These are phyloP conservation scores for Leishmania lainsoni DNA, from an alignment of 208 protist genomes.

Conservation along the genomic window DNA sequence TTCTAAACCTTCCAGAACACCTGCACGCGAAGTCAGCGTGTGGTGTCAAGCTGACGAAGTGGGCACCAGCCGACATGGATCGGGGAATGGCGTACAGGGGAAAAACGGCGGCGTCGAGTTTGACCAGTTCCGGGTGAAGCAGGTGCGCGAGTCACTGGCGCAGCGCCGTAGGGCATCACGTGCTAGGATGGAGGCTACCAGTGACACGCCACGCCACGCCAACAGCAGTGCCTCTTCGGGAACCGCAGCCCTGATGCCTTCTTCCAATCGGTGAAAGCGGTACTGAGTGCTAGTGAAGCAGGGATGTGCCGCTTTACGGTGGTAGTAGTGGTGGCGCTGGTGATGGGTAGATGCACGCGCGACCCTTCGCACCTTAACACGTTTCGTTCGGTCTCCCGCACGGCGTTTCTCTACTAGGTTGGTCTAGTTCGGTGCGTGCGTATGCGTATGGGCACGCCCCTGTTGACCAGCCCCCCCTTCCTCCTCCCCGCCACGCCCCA, in stretches of 20 bases:
- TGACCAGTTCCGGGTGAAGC: not conserved
- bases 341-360: not conserved
- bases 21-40: constrained; percentile 53
- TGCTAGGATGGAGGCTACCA: not conserved
- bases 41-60: constrained; percentile 50
- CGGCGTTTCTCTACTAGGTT: not conserved
- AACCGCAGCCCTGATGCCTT: not conserved
- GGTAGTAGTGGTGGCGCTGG: not conserved
- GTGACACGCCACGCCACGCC: not conserved
- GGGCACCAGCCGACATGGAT: constrained; percentile 57
- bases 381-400: not conserved
- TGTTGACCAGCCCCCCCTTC: not conserved
- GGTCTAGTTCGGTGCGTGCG: not conserved
- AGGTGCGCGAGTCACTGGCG: not conserved
- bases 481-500: no score
- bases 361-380: not conserved
- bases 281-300: not conserved
- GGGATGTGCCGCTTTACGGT: not conserved
- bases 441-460: not conserved
- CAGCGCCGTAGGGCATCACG: not conserved
- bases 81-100: constrained; percentile 51
- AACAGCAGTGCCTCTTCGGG: not conserved
- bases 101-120: not conserved
- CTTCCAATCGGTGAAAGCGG: not conserved
- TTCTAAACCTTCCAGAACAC: constrained; percentile 58